Evolutionary conservation across 805 yeast genomes (phyloP), one percentile per base, ranked within the genome.

Genomic region (Saccharomyces mikatae): DNA sequence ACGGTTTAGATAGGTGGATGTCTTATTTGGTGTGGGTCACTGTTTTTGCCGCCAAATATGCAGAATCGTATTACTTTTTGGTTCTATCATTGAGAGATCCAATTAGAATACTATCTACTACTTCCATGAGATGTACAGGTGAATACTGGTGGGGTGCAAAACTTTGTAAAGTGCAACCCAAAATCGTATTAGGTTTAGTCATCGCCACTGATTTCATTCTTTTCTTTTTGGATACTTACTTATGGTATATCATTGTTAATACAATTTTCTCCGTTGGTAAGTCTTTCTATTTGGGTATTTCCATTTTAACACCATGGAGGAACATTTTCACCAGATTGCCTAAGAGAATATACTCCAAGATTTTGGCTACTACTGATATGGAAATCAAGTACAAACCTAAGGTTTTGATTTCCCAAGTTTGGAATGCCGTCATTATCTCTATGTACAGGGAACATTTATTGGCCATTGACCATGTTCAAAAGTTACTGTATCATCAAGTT

Each of bases 291-390:
- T 81, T 95, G 74, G 99, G 99, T 86, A 91, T 94, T 66, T 94
- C 99, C 48, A 92, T 94, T 62, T 83, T 91, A 79, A 94, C 99
- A 46, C 99, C 99, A 59, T 94, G 99, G 99, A 89, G 98, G 83
- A 94, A 95, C 73, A 91, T 94, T 64, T 94, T 92, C 80, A 85
- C 97, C 53, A 86, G 99, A 75, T 78, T 94, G 71, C 99, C 99
- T 71, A 94, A 94, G 84, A 89, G 99, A 84, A 89, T 94, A 63
- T 95, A 94, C 80, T 89, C 97, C 54, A 94, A 94, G 82, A 86
- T 94, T 62, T 82, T 94, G 75, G 98, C 98, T 49, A 94, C 99
- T 41, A 88, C 96, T 62, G 98, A 94, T 72, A 92, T 95, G 99
- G 98, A 94, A 77, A 89, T 92, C 71, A 92, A 94, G 78, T 94